phyloP scores from a whole-genome alignment of 2,329 filamentous ascomycete genomes.

The Pseudogymnoascus sp. region DNA sequence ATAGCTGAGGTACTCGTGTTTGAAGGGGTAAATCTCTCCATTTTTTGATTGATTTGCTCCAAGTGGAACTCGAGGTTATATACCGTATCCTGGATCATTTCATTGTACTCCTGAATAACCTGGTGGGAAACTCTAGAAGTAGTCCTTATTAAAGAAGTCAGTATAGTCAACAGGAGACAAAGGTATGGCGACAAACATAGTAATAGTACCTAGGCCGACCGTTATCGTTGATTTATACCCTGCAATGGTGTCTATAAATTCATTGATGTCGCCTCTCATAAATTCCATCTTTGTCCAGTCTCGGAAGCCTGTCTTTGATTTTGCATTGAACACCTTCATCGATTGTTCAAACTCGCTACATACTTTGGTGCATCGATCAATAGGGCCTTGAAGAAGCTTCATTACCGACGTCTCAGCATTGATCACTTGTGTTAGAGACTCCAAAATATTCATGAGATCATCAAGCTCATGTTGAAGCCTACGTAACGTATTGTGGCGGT shows the following conservation, averaged over 20 bases:
- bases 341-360: constrained; percentile 31
- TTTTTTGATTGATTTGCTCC: constrained; percentile 30
- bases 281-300: constrained; percentile 36
- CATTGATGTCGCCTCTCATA: constrained; percentile 32
- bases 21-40: constrained; percentile 19
- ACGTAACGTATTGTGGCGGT: constrained; percentile 28
- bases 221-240: constrained; percentile 34
- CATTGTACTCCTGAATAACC: constrained; percentile 30
- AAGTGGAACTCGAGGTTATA: constrained; percentile 30
- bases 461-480: constrained; percentile 29
- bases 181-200: constrained; percentile 25
- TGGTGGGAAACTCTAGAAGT: constrained; percentile 26
- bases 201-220: constrained; percentile 31
- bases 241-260: constrained; percentile 31
- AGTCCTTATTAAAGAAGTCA: constrained; percentile 24
- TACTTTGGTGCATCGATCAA: constrained; percentile 30
- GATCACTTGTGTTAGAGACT: constrained; percentile 22
- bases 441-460: constrained; percentile 29
- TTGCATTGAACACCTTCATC: constrained; percentile 29
- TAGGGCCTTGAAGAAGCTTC: constrained; percentile 29
- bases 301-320: constrained; percentile 28
- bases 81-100: constrained; percentile 31
- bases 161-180: constrained; percentile 14
- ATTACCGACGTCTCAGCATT: constrained; percentile 23
- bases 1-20: constrained; percentile 16